Base-by-base conservation (phyloP, 108 stramenopile genomes). In the Fragilaria crotonensis region DNA sequence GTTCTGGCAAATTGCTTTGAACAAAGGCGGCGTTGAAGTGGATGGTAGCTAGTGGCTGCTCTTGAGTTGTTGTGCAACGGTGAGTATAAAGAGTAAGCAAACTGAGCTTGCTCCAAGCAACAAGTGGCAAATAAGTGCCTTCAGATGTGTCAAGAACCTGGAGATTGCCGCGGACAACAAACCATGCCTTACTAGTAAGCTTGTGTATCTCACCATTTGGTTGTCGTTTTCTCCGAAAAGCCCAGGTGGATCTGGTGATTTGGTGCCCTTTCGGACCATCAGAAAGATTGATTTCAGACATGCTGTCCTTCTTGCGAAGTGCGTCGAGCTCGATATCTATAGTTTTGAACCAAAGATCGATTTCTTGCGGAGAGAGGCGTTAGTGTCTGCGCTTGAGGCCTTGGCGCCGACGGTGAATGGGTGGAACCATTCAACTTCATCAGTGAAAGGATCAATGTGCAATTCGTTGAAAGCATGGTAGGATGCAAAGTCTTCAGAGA, bases 61-160 rank as follows among this genome's bases (percentile, higher is more conserved):
- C 4, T 19, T 5, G 18, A 36, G 28, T 4, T 45, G 9, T 5
- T 45, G 41, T 19, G 14, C 11, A 4, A 59, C 33, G 2, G 55
- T 50, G 21, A 72, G 41, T 17, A 64, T 47, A 0, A 80, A 48
- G 0, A 75, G 49, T 5, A n/a, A n/a, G n/a, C n/a, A 75, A 23
- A 0, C 79, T 58, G 17, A 76, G 57, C 0, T 72, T 80, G 0
- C 26, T 70, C 81, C 81, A 82, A 25, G 52, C 45, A 0, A 82
- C 81, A 0, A 79, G 73, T 27, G 81, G 74, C 23, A 75, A 49
- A 45, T 72, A 78, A 14, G 36, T 41, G 11, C 14, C 11, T 14
- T 41, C 36, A 41, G 36, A 65, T 66, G 52, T 79, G 56, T 33
- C 36, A 41, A 41, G 36, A 14, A 41, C 14, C 36, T 41, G 36